phyloP scores from a whole-genome alignment of 2,329 filamentous ascomycete species.

The Fusarium sp. region DNA sequence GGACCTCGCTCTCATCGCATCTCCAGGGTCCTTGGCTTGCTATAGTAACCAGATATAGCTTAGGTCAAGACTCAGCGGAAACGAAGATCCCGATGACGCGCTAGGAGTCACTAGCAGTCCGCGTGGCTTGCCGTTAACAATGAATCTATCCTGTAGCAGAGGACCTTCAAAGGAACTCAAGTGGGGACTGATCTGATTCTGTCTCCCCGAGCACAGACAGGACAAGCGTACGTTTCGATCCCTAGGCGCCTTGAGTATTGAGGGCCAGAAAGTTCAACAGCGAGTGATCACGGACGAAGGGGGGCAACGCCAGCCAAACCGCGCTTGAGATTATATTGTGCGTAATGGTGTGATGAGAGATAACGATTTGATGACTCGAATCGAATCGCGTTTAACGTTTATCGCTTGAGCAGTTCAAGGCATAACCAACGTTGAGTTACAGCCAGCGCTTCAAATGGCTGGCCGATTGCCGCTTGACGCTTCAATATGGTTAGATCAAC shows the following conservation, averaged over 20 bases:
- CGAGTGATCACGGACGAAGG: neutral
- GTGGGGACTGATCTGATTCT: slow-evolving; percentile 31
- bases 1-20: neutral
- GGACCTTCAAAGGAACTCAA: slow-evolving; percentile 29
- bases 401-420: neutral
- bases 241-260: neutral
- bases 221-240: slow-evolving; percentile 17
- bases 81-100: slow-evolving; percentile 12
- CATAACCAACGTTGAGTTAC: slow-evolving; percentile 23
- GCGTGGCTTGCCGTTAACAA: slow-evolving; percentile 29
- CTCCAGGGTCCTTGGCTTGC: neutral
- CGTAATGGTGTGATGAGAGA: slow-evolving; percentile 8
- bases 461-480: slow-evolving; percentile 17
- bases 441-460: slow-evolving; percentile 5
- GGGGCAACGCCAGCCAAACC: neutral
- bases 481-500: slow-evolving; percentile 3
- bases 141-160: slow-evolving; percentile 19
- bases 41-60: neutral
- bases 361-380: neutral
- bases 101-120: slow-evolving; percentile 29
- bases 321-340: slow-evolving; percentile 2
- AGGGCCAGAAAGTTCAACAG: neutral
- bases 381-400: slow-evolving; percentile 23
- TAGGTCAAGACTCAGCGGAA: slow-evolving; percentile 3
- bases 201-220: slow-evolving; percentile 18